Conservation (phyloP, 2,329 filamentous ascomycete genomes). For the Aspergillus terreus region DNA sequence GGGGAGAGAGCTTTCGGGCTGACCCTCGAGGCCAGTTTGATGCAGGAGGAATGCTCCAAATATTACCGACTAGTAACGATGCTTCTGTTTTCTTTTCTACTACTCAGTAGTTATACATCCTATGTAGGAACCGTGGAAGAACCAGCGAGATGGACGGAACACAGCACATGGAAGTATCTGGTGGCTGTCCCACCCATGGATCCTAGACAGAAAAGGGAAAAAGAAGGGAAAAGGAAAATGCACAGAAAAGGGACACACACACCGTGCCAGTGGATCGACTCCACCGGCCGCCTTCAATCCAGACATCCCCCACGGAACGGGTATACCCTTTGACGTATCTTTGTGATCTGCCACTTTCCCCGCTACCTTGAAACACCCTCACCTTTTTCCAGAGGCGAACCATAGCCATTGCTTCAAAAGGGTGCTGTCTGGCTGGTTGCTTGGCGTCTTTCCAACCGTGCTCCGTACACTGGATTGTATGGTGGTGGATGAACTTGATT, state of each 20-base stretch:
- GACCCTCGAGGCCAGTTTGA: too few relatives aligned
- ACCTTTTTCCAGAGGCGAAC: constrained; percentile 25
- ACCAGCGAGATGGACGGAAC: background rate
- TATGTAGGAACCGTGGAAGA: background rate
- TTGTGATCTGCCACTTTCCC: constrained; percentile 28
- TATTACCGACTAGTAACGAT: too few relatives aligned
- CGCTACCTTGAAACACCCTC: constrained; percentile 31
- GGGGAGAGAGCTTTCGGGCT: background rate
- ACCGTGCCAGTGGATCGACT: constrained; percentile 10
- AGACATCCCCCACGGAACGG: constrained; percentile 22
- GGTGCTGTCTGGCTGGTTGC: constrained; percentile 14
- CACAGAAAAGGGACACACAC: constrained; percentile 5
- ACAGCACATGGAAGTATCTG: background rate
- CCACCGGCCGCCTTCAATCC: constrained; percentile 1
- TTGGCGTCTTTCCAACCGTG: constrained; percentile 20
- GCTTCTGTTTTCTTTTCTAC: too few relatives aligned
- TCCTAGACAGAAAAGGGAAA: background rate
- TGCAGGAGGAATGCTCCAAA: background rate
- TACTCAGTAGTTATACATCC: too few relatives aligned
- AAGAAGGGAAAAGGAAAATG: constrained; percentile 2
- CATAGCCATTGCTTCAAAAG: constrained; percentile 27
- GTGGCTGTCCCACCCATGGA: background rate
- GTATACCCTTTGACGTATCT: constrained; percentile 32
- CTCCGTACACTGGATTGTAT: background rate
- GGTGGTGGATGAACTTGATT: constrained; percentile 1